phyloP scores from a whole-genome alignment of 371 early-diverging fungal genomes.

The Mucor lusitanicus region DNA sequence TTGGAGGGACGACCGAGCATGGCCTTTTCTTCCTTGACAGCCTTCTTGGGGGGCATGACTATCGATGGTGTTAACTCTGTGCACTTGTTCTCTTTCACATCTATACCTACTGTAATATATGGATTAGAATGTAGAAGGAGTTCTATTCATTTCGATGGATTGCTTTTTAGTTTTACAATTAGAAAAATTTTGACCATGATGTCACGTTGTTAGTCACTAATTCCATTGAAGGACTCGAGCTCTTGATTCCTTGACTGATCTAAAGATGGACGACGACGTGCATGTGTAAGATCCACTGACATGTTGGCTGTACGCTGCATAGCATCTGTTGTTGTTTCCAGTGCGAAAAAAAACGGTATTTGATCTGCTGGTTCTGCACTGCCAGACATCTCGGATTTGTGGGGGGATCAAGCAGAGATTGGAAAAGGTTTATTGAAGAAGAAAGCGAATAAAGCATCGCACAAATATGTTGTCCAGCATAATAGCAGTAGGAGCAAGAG shows the following conservation, averaged over 20 bases:
- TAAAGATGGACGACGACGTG: too few species aligned
- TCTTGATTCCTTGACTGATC: too few species aligned
- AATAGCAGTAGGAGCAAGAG: background rate
- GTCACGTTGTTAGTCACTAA: constrained; percentile 2
- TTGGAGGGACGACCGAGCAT: constrained; percentile 93
- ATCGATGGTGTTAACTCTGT: background rate
- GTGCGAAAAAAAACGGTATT: too few species aligned
- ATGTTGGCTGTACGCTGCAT: too few species aligned
- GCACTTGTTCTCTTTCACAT: background rate
- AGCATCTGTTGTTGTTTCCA: background rate
- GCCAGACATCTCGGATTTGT: background rate
- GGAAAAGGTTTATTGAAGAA: background rate
- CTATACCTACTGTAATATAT: background rate
- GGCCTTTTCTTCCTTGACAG: constrained; percentile 79
- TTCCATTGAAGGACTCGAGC: too few species aligned
- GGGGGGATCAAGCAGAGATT: background rate
- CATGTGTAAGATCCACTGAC: too few species aligned
- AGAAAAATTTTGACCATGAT: constrained; percentile 3
- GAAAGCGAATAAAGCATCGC: too few species aligned
- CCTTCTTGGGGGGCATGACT: constrained; percentile 77
- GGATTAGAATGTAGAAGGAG: background rate
- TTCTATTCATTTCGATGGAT: background rate
- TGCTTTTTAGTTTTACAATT: background rate
- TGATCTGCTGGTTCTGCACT: background rate
- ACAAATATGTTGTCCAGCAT: background rate